Evolutionary conservation across 2,329 filamentous ascomycete species (phyloP), one percentile per base, ranked within the genome.

Genomic region (Graphium sp.): DNA sequence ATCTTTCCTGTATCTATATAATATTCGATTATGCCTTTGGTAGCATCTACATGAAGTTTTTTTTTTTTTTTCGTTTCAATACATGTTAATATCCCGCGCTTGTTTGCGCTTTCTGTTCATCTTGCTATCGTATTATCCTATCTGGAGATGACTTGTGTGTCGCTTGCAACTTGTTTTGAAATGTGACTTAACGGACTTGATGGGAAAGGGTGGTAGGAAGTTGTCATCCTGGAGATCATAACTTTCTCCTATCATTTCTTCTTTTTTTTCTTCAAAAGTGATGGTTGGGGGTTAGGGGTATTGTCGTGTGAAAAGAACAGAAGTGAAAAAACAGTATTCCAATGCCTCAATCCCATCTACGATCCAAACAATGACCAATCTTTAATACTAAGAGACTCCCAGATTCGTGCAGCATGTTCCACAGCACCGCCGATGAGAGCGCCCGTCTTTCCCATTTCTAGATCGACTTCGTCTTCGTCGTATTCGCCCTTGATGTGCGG

Each of bases 351-450:
- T 12, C 20, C 20, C 20, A 22, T 22, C 20, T n/a, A n/a, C n/a
- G n/a, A n/a, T n/a, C n/a, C n/a, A 37, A 92, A 93, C 22, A 93
- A 54, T 1, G 59, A 62, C 78, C 80, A 92, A 46, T 93, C 78
- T 52, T 73, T 74, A 32, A 94, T 65, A 43, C 78, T 69, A 41
- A 94, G 76, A 0, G 63, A 75, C 45, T 70, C 63, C 61, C 81
- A 69, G 38, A 92, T 72, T 41, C 55, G 58, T 12, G 68, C 61
- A 4, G 70, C 70, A 44, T 77, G 72, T 46, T 81, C 76, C 21
- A 76, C 66, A 5, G 66, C 66, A 40, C 75, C 64, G 29, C 74
- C 75, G 41, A 81, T 74, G 37, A 80, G 53, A 48, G 70, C 63
- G 4, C 74, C 78, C 43, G 66, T 64, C 45, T 66, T 73, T 11